Percentiles rank a stretch among this genome's conserved stretches.
These are phyloP conservation scores for Hypoxylon crocopeplum DNA, from an alignment of 495 filamentous ascomycete species.

Conservation along the genomic window DNA sequence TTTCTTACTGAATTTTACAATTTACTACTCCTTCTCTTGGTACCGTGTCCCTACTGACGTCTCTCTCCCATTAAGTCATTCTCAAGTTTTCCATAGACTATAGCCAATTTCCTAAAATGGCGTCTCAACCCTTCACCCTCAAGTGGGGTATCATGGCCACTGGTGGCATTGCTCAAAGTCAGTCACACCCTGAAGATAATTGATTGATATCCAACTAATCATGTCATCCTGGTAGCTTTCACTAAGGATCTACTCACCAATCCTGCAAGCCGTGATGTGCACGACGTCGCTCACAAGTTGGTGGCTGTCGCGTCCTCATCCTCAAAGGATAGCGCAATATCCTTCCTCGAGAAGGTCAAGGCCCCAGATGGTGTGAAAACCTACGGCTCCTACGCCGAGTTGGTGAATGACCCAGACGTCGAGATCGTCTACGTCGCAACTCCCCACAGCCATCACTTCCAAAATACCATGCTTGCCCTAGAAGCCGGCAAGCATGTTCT, in stretches of 20 bases:
- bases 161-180: constrained; percentile 78
- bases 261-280: constrained; percentile 71
- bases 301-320: constrained; percentile 84
- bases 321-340: constrained; percentile 67
- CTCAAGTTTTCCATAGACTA: background rate
- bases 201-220: background rate
- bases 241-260: constrained; percentile 82
- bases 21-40: too few relatives aligned
- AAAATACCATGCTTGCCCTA: constrained; percentile 82
- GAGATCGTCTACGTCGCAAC: constrained; percentile 95
- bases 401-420: constrained; percentile 76
- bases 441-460: constrained; percentile 94
- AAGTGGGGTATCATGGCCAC: constrained; percentile 87
- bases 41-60: background rate
- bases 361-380: constrained; percentile 71
- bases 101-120: constrained; percentile 39
- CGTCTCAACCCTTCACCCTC: constrained; percentile 62
- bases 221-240: constrained; percentile 62
- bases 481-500: constrained; percentile 87
- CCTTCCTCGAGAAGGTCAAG: constrained; percentile 73
- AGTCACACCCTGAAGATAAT: constrained; percentile 26
- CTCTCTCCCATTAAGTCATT: background rate
- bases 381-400: constrained; percentile 81
- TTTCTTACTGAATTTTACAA: too few relatives aligned
- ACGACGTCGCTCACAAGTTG: constrained; percentile 79